Conservation (phyloP, 169 alveolate species). For the Eimeria tenella region DNA sequence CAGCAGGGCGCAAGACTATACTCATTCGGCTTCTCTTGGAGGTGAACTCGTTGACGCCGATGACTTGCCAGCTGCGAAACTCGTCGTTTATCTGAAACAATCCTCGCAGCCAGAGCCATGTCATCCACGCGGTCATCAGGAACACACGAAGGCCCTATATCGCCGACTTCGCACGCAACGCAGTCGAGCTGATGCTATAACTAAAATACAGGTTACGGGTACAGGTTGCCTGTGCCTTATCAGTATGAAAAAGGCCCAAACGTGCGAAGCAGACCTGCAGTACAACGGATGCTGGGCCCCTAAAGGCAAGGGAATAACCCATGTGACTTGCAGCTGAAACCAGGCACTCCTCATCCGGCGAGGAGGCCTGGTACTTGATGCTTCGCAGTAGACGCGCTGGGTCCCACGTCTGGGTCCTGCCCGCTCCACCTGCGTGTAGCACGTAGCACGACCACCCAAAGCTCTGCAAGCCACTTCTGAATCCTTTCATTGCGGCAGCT, state of each 20-base stretch:
- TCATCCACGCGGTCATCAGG: neutral
- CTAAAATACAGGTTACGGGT: neutral
- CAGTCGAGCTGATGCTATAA: neutral
- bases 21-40: constrained; percentile 95
- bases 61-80: constrained; percentile 71
- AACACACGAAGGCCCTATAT: neutral
- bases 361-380: constrained; percentile 87
- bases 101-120: neutral
- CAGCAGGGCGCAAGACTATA: constrained; percentile 86
- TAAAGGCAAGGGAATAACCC: constrained; percentile 80
- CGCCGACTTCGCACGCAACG: neutral
- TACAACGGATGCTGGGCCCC: neutral
- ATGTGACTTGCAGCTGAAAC: constrained; percentile 86
- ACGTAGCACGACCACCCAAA: neutral
- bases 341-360: constrained; percentile 95
- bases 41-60: constrained; percentile 87
- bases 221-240: neutral
- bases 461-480: too few species aligned
- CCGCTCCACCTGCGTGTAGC: constrained; percentile 2
- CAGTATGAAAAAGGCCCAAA: too few species aligned
- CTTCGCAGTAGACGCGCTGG: constrained; percentile 2
- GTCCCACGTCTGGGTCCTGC: neutral
- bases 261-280: constrained; percentile 1
- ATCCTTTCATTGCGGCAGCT: too few species aligned
- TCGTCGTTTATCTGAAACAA: constrained; percentile 50